Evolutionary conservation across 1,284 basidiomycete species (phyloP), one percentile per base, ranked within the genome.

Genomic region (Pyrrhoderma noxium): DNA sequence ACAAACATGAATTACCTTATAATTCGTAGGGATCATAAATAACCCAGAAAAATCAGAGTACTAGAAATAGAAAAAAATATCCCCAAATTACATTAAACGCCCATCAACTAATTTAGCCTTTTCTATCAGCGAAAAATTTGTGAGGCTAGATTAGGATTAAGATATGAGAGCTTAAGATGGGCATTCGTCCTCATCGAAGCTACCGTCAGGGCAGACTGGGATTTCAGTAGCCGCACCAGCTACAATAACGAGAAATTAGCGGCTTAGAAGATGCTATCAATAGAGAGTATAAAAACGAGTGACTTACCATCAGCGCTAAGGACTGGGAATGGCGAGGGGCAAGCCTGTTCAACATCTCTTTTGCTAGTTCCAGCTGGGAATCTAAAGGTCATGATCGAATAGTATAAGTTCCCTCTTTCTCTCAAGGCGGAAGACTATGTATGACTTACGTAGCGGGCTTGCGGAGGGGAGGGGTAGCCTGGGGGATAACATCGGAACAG

Each of bases 401-500:
- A n/a, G n/a, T n/a, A n/a, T n/a, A n/a, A n/a, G n/a, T n/a, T n/a
- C n/a, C n/a, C n/a, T n/a, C n/a, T n/a, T n/a, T n/a, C n/a, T n/a
- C n/a, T n/a, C n/a, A n/a, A n/a, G n/a, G n/a, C n/a, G n/a, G n/a
- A n/a, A n/a, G n/a, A n/a, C n/a, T n/a, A n/a, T n/a, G n/a, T n/a
- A 19, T 18, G 25, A 43, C 49, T 16, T 38, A 54, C 49, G 52
- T 51, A 5, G 55, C 55, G 16, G 41, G 52, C 49, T 51, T 51
- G 11, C 18, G 25, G 22, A 47, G 34, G 9, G 48, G 27, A 8
- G 45, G 42, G 8, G 9, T 23, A 3, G 55, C 16, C 4, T 16
- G 16, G 3, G 55, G 55, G 47, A 58, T 47, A 39, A 51, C 42
- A 19, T 58, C 57, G 13, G 57, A 51, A 45, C 57, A 58, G 47